Evolutionary conservation across 495 filamentous ascomycete genomes (phyloP).

Genomic region (Podospora tetraspora): DNA sequence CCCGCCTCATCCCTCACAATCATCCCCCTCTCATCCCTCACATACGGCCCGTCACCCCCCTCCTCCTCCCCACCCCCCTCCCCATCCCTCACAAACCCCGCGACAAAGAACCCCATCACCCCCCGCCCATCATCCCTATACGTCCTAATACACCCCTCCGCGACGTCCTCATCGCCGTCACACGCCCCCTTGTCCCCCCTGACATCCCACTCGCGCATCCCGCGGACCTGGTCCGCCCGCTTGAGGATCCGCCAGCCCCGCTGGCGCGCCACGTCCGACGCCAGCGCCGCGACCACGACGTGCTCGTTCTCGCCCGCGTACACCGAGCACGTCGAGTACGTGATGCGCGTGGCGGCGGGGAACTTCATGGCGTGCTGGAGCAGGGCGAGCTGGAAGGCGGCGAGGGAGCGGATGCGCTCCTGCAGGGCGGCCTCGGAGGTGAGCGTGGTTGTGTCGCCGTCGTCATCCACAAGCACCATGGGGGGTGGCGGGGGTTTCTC

Average conservation of each 20-base stretch:
- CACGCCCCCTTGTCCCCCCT: slow-evolving; percentile 65
- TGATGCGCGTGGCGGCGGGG: slow-evolving; percentile 67
- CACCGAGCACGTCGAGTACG: slow-evolving; percentile 90
- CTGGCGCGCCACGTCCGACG: slow-evolving; percentile 56
- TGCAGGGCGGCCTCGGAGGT: slow-evolving; percentile 41
- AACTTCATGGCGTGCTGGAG: slow-evolving; percentile 80
- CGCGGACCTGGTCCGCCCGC: slow-evolving; percentile 63
- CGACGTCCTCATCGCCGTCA: slow-evolving; percentile 39
- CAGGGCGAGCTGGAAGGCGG: slow-evolving; percentile 70
- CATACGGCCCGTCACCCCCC: slow-evolving; percentile 28
- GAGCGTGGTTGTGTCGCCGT: slow-evolving; percentile 39
- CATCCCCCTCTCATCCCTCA: slow-evolving; percentile 34
- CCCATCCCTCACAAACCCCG: slow-evolving; percentile 41
- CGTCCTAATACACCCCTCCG: slow-evolving; percentile 76
- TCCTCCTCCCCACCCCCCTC: slow-evolving; percentile 12
- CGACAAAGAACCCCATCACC: slow-evolving; percentile 47
- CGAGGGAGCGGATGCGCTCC: slow-evolving; percentile 62
- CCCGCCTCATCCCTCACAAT: slow-evolving; percentile 35
- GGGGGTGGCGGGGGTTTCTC: slow-evolving; percentile 19
- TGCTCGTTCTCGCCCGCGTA: slow-evolving; percentile 81
- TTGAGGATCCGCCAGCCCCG: slow-evolving; percentile 72
- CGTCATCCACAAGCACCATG: slow-evolving; percentile 43
- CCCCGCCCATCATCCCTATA: slow-evolving; percentile 74
- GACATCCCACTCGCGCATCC: slow-evolving; percentile 65
- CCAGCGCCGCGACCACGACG: slow-evolving; percentile 67